These are phyloP conservation scores for Leishmania tarentolae DNA, from an alignment of 208 protist genomes.

Conservation along the genomic window DNA sequence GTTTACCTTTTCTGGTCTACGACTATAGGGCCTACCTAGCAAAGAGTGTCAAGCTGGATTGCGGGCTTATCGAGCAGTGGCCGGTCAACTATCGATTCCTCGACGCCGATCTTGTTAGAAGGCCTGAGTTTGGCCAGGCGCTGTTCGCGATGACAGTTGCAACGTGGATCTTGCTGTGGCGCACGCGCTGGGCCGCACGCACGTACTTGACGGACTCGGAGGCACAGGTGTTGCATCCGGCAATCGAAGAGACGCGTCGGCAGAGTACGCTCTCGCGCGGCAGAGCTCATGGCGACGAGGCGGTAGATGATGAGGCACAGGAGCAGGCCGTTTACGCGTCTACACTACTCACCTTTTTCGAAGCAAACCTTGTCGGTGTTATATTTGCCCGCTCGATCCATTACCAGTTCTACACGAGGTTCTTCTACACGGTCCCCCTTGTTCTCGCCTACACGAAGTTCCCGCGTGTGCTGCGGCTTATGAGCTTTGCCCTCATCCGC, in stretches of 20 bases:
- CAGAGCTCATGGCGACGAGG: conserved; percentile 5
- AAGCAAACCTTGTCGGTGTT: conserved; percentile 92
- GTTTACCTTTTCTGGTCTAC: conserved; percentile 63
- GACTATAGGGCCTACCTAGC: conserved; percentile 49
- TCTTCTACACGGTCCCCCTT: conserved; percentile 89
- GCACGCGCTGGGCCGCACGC: conserved; percentile 50
- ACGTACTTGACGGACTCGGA: conserved; percentile 26
- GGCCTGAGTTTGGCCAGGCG: conserved; percentile 37
- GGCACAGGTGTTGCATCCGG: conserved; percentile 12
- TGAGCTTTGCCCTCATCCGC: conserved; percentile 44
- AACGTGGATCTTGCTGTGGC: conserved; percentile 63
- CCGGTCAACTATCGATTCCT: conserved; percentile 85
- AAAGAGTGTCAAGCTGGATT: conserved; percentile 67
- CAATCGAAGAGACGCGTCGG: conserved; percentile 12
- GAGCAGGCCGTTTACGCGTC: conserved; percentile 14
- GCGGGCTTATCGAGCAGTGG: conserved; percentile 74
- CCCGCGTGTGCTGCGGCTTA: conserved; percentile 35
- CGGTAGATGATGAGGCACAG: conserved; percentile 15
- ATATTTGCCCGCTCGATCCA: conserved; percentile 88
- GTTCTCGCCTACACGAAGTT: conserved; percentile 48
- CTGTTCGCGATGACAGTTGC: conserved; percentile 54
- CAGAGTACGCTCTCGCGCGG: neutral
- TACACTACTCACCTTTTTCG: conserved; percentile 81
- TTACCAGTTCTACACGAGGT: conserved; percentile 95
- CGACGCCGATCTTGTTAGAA: conserved; percentile 51